These are phyloP conservation scores for Jackrogersella minutella DNA, from an alignment of 495 filamentous ascomycete species.

Conservation along the genomic window DNA sequence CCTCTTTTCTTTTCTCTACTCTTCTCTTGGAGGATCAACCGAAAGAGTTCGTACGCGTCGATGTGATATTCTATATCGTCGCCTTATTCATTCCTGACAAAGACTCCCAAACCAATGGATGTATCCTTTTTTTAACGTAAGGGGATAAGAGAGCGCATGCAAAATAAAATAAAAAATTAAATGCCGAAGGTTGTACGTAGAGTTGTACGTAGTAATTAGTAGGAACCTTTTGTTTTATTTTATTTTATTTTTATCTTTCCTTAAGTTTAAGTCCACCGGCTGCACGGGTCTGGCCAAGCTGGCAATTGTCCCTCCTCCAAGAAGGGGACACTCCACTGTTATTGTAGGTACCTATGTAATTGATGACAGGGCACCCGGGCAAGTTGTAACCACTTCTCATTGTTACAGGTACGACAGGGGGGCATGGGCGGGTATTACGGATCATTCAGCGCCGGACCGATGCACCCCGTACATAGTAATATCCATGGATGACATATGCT, in stretches of 20 bases:
- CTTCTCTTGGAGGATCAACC: background rate
- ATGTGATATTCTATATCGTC: constrained; percentile 13
- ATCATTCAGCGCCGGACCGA: constrained; percentile 26
- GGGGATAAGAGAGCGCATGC: constrained; percentile 16
- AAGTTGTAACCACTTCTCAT: background rate
- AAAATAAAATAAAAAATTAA: constrained; percentile 3
- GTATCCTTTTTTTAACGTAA: background rate
- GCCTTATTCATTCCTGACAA: constrained; percentile 8
- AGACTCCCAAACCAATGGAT: constrained; percentile 7
- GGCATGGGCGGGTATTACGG: background rate
- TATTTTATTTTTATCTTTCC: too few species aligned
- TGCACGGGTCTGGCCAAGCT: constrained; percentile 39
- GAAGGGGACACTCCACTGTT: constrained; percentile 34
- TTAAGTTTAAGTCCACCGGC: too few species aligned
- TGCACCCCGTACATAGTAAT: background rate
- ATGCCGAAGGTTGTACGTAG: constrained; percentile 11
- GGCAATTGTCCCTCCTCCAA: constrained; percentile 7
- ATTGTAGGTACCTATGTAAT: constrained; percentile 13
- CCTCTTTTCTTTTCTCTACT: too few species aligned
- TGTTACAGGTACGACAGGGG: constrained; percentile 15
- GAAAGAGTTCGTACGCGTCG: background rate
- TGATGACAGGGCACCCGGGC: constrained; percentile 27
- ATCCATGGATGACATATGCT: background rate
- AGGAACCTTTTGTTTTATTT: too few species aligned
- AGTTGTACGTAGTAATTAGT: too few species aligned